These are phyloP conservation scores for Aurantiochytrium sp. DNA, from an alignment of 108 stramenopile species.

Conservation along the genomic window DNA sequence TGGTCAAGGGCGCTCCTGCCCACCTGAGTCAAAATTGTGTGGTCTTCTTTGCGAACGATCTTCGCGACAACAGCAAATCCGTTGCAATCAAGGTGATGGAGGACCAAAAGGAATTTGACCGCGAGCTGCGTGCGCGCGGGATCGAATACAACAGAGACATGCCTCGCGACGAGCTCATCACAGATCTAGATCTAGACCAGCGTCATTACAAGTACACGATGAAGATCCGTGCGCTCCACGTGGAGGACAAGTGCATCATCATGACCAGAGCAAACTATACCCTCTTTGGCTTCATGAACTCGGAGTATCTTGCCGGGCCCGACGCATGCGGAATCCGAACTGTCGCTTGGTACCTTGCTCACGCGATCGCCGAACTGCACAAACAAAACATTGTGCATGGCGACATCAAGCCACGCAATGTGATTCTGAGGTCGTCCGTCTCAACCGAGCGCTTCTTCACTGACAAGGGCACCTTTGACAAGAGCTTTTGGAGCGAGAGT, in stretches of 20 bases:
- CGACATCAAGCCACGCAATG: background rate
- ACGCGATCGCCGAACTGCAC: background rate
- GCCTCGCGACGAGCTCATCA: no score
- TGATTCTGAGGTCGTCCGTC: background rate
- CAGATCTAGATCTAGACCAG: background rate
- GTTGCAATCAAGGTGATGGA: conserved; percentile 18
- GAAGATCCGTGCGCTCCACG: background rate
- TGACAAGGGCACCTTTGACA: no score
- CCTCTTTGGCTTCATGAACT: background rate
- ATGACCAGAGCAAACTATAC: background rate
- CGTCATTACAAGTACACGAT: background rate
- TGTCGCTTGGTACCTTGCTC: background rate
- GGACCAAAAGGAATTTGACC: background rate
- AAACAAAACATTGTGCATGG: background rate
- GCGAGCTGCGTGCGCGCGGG: background rate
- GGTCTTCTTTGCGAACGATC: background rate
- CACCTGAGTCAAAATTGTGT: background rate
- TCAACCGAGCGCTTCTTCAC: background rate
- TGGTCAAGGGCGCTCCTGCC: background rate
- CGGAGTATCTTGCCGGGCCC: background rate
- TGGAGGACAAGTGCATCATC: background rate
- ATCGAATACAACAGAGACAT: background rate
- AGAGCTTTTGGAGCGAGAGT: no score
- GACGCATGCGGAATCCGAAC: no score
- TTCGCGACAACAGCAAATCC: background rate